These are phyloP conservation scores for Coleophoma crateriformis DNA, from an alignment of 2,329 filamentous ascomycete species.

Conservation along the genomic window DNA sequence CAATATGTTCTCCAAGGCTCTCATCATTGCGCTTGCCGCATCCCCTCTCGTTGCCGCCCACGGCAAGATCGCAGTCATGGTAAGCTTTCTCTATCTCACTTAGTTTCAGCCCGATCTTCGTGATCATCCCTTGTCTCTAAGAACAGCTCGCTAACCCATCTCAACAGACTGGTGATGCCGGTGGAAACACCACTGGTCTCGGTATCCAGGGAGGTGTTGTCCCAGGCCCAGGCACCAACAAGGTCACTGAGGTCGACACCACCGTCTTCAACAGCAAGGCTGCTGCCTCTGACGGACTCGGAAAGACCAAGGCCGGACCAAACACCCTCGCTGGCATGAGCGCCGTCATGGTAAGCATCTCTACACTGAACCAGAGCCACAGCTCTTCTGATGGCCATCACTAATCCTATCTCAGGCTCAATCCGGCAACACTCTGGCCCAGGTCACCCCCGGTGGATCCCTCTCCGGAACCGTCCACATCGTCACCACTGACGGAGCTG, in stretches of 20 bases:
- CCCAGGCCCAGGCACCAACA: conserved; percentile 34
- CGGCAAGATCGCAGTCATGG: conserved; percentile 44
- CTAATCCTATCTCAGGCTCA: conserved; percentile 25
- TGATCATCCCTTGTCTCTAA: not conserved
- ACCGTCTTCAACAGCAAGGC: conserved; percentile 47
- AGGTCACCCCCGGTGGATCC: conserved; percentile 50
- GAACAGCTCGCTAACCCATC: conserved; percentile 1
- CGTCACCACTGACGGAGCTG: conserved; percentile 62
- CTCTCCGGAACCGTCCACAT: conserved; percentile 61
- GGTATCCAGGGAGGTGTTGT: conserved; percentile 35
- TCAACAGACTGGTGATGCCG: conserved; percentile 27
- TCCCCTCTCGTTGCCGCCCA: conserved; percentile 54
- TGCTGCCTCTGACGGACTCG: conserved; percentile 43
- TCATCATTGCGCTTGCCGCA: conserved; percentile 35
- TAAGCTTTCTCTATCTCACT: conserved; percentile 11
- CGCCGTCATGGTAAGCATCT: conserved; percentile 39
- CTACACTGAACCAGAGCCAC: not conserved
- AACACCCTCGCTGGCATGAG: conserved; percentile 52
- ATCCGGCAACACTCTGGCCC: conserved; percentile 51
- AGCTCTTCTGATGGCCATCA: not conserved
- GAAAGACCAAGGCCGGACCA: conserved; percentile 51
- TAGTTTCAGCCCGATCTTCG: too few species aligned
- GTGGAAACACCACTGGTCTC: conserved; percentile 37
- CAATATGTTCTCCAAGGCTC: conserved; percentile 19
- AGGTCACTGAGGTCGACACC: conserved; percentile 37